Conservation (phyloP, 371 early-diverging fungal genomes). For the Mortierella sp. region DNA sequence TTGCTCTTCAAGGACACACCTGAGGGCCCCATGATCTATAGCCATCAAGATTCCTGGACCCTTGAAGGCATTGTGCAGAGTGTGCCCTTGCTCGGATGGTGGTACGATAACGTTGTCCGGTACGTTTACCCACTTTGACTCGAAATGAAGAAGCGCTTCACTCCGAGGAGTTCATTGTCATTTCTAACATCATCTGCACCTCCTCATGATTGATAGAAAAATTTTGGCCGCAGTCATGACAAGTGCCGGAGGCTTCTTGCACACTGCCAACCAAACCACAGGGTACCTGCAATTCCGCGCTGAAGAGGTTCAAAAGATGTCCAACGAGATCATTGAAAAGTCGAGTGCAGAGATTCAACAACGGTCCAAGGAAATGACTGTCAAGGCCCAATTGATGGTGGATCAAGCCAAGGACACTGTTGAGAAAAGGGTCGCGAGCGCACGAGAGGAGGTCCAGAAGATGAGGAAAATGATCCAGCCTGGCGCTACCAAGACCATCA, state of each 20-base stretch:
- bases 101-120: constrained; percentile 73
- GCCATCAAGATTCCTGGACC: constrained; percentile 73
- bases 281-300: constrained; percentile 49
- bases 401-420: constrained; percentile 48
- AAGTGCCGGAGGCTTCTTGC: constrained; percentile 67
- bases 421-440: constrained; percentile 41
- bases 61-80: constrained; percentile 70
- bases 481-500: constrained; percentile 29
- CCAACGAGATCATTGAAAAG: constrained; percentile 51
- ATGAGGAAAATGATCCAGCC: constrained; percentile 39
- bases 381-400: constrained; percentile 46
- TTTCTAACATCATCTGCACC: no score
- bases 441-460: constrained; percentile 44
- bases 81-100: constrained; percentile 70
- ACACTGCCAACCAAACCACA: constrained; percentile 61
- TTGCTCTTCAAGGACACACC: constrained; percentile 64
- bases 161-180: no score
- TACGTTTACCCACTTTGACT: constrained; percentile 25
- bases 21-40: constrained; percentile 63
- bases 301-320: constrained; percentile 50
- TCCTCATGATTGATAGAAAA: constrained; percentile 16
- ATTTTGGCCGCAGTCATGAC: constrained; percentile 64
- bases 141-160: background rate
- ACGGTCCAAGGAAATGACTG: constrained; percentile 50
- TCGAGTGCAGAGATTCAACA: constrained; percentile 46